Evolutionary conservation across 306 rosid genomes (phyloP).

Genomic region (Elaeagnus macrophylla): DNA sequence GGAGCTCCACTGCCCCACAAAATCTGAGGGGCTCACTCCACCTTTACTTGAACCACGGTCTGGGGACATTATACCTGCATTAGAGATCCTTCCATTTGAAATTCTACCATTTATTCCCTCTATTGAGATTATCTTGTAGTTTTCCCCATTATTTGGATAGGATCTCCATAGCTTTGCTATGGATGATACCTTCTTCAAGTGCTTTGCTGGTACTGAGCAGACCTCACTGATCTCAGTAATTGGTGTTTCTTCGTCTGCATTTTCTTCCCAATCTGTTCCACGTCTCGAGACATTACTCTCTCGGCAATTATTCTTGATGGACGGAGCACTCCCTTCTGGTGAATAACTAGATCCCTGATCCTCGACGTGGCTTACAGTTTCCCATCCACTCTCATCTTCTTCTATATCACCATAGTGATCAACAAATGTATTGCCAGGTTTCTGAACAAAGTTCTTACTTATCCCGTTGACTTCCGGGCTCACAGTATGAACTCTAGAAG

Average conservation of each 20-base stretch:
- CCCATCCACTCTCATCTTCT: constrained; percentile 98
- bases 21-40: constrained; percentile 61
- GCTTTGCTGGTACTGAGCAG: constrained; percentile 50
- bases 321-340: constrained; percentile 58
- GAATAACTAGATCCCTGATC: constrained; percentile 86
- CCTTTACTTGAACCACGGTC: constrained; percentile 49
- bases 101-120: constrained; percentile 66
- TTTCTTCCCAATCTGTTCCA: constrained; percentile 65
- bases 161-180: constrained; percentile 78
- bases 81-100: constrained; percentile 65
- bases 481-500: constrained; percentile 56
- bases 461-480: constrained; percentile 52
- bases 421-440: constrained; percentile 30
- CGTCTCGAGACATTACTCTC: constrained; percentile 52
- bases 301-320: constrained; percentile 45
- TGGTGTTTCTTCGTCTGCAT: constrained; percentile 47
- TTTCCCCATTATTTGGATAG: constrained; percentile 52
- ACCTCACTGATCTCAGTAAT: constrained; percentile 70
- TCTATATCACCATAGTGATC: constrained; percentile 57
- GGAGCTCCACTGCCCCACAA: constrained; percentile 58
- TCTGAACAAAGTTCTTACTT: constrained; percentile 37
- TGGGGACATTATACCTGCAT: constrained; percentile 47
- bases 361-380: constrained; percentile 79
- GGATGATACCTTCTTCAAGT: constrained; percentile 61
- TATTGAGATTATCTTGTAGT: constrained; percentile 51